phyloP scores from a whole-genome alignment of 1,284 basidiomycete genomes.

The Ustilago loliicola region DNA sequence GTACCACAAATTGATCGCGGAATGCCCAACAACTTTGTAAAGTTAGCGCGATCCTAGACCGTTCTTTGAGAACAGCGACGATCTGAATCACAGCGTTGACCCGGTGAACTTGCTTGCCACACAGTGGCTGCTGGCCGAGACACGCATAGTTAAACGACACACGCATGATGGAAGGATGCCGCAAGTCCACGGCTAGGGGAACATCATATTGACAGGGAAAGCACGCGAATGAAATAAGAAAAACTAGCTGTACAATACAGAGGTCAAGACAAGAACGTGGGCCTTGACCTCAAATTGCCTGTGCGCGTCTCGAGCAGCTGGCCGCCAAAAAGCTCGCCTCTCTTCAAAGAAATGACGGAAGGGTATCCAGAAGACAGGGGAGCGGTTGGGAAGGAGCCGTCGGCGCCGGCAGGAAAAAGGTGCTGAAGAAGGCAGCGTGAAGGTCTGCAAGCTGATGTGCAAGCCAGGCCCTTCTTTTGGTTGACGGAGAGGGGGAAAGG shows the following conservation, averaged over 20 bases:
- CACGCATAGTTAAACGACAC: background rate
- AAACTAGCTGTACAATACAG: slow-evolving; percentile 39
- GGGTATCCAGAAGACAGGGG: slow-evolving; percentile 37
- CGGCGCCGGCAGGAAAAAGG: slow-evolving; percentile 9
- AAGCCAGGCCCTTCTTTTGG: slow-evolving; percentile 35
- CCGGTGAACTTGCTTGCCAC: background rate
- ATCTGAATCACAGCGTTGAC: background rate
- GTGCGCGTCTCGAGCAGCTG: slow-evolving; percentile 16
- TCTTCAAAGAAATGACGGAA: slow-evolving; percentile 16
- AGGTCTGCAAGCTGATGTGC: slow-evolving; percentile 13
- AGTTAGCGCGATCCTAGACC: background rate
- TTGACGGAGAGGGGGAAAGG: background rate
- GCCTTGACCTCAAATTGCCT: slow-evolving; percentile 17
- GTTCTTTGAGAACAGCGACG: background rate
- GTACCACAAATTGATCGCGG: background rate
- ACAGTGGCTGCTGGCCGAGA: no score
- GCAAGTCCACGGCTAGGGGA: slow-evolving; percentile 43
- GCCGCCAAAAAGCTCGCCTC: slow-evolving; percentile 3
- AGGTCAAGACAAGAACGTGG: slow-evolving; percentile 21
- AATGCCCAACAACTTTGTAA: background rate
- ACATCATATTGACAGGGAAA: slow-evolving; percentile 40
- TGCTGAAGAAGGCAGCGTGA: slow-evolving; percentile 25
- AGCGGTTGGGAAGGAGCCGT: background rate
- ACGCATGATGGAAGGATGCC: slow-evolving; percentile 8
- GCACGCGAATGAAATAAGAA: slow-evolving; percentile 4